Conservation (phyloP, 192 early-diverging fungal genomes). For the Rhizophlyctis rosea region DNA sequence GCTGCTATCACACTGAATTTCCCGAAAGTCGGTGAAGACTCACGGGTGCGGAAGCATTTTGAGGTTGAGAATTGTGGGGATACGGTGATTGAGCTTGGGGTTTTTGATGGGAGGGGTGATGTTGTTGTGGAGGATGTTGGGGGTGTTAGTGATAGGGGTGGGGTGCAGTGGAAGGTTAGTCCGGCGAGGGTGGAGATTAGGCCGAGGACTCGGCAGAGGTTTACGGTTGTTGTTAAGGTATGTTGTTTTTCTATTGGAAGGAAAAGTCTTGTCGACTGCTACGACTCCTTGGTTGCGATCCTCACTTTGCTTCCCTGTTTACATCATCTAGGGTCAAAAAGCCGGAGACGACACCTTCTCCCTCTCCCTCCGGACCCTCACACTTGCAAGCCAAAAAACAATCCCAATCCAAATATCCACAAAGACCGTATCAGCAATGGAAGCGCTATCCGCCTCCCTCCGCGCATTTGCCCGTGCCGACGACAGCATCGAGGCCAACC, state of each 20-base stretch:
- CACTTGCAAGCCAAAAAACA: constrained; percentile 35
- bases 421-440: constrained; percentile 32
- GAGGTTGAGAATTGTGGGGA: constrained; percentile 56
- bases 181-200: constrained; percentile 35
- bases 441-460: constrained; percentile 34
- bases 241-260: background rate
- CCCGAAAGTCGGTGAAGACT: constrained; percentile 36
- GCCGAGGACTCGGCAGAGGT: constrained; percentile 44
- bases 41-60: constrained; percentile 45
- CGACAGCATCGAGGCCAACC: constrained; percentile 39
- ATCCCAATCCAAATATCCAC: constrained; percentile 43
- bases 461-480: constrained; percentile 44
- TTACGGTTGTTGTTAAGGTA: constrained; percentile 44
- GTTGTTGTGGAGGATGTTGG: constrained; percentile 21
- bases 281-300: too few relatives aligned
- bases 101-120: constrained; percentile 24
- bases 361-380: constrained; percentile 43
- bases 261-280: too few relatives aligned
- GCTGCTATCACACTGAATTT: constrained; percentile 48
- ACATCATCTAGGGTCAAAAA: constrained; percentile 30
- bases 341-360: constrained; percentile 39
- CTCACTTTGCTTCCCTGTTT: too few relatives aligned
- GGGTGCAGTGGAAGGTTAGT: constrained; percentile 31
- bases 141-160: constrained; percentile 17
- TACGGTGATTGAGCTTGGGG: constrained; percentile 44